Evolutionary conservation across 352 stramenopile species (phyloP).

Genomic region (Phytopythium oedochilum): DNA sequence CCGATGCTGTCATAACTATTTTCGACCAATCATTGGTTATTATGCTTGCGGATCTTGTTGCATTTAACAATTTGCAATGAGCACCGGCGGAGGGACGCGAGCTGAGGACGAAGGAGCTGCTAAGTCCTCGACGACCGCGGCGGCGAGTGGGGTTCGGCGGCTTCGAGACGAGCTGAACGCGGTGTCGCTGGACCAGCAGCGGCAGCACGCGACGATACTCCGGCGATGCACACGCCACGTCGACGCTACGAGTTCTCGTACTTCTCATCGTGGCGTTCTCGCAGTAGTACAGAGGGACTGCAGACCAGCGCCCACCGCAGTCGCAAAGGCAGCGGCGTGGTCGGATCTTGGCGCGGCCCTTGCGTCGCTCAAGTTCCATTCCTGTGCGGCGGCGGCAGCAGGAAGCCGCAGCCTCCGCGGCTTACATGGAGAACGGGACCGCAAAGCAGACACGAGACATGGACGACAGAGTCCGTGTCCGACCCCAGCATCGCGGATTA

Average conservation of each 20-base stretch:
- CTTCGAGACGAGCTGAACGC: conserved; percentile 2
- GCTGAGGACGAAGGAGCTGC: background rate
- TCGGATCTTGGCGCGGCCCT: background rate
- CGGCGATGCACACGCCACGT: background rate
- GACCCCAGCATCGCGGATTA: background rate
- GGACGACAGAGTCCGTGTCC: background rate
- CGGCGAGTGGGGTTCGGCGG: background rate
- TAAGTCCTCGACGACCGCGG: background rate
- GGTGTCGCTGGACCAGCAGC: background rate
- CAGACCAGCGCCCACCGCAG: background rate
- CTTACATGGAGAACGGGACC: too few species aligned
- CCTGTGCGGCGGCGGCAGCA: background rate
- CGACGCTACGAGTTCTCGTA: background rate
- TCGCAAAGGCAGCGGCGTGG: background rate
- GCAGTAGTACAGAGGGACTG: background rate
- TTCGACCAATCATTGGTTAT: background rate
- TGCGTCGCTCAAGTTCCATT: background rate
- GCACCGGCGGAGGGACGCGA: too few species aligned
- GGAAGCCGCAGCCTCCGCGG: too few species aligned
- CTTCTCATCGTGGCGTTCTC: background rate
- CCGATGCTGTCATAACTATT: background rate
- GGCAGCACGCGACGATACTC: background rate
- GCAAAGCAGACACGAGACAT: accelerated
- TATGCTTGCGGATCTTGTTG: too few species aligned
- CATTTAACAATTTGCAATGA: too few species aligned